A percentile compares a stretch with the other conserved stretches of the same genome.
Evolutionary conservation across 2,329 filamentous ascomycete genomes (phyloP).

Genomic region (Fusarium secorum): DNA sequence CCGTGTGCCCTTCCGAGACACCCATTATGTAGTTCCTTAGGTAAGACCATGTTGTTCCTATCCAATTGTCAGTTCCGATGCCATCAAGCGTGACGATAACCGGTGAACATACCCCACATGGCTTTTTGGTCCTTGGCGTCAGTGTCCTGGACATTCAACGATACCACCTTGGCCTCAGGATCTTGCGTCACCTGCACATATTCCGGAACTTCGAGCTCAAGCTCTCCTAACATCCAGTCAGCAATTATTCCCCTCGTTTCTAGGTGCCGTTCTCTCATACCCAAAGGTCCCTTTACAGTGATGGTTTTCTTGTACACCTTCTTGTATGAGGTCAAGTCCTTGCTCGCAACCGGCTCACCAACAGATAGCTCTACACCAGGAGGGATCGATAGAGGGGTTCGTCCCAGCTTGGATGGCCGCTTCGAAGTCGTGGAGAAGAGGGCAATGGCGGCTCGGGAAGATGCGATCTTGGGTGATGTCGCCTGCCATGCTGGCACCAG

Average conservation of each 20-base stretch:
- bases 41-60: conserved; percentile 89
- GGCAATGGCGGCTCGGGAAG: conserved; percentile 48
- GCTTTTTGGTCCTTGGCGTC: conserved; percentile 78
- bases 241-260: conserved; percentile 1
- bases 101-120: conserved; percentile 83
- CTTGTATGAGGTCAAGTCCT: conserved; percentile 66
- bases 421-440: conserved; percentile 75
- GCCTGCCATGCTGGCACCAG: conserved; percentile 75
- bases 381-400: conserved; percentile 80
- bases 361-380: conserved; percentile 81
- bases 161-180: conserved; percentile 66
- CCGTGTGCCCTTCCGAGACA: conserved; percentile 95
- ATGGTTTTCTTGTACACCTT: conserved; percentile 71
- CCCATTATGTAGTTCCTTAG: conserved; percentile 90
- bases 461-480: conserved; percentile 45
- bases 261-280: conserved; percentile 53
- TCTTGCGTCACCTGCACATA: conserved; percentile 80
- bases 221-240: conserved; percentile 64
- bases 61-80: conserved; percentile 10
- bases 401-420: conserved; percentile 83
- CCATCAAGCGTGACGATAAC: not conserved
- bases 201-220: conserved; percentile 79
- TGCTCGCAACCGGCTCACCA: conserved; percentile 65
- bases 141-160: conserved; percentile 74
- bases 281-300: conserved; percentile 82